Base-by-base conservation (phyloP, 202 grass and related monocot species). In the Carex arenaria region DNA sequence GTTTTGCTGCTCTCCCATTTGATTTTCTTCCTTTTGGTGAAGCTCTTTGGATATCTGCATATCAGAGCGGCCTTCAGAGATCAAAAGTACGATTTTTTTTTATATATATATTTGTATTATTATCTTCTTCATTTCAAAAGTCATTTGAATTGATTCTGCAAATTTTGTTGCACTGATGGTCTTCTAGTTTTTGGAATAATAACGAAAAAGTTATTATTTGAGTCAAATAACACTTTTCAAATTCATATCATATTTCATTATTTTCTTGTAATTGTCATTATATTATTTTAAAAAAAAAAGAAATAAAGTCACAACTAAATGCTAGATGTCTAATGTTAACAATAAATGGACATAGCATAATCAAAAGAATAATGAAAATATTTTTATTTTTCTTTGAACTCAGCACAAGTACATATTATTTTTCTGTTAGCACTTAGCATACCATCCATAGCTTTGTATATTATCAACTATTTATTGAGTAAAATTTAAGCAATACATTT, bases 1-100 rank as follows among this genome's bases (percentile, higher is more conserved):
- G 64, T 89, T 28, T 86, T 98, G 9, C 81, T 95, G 84, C 0
- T 89, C 89, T 32, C 19, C 80, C 92, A 93, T 86, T 83, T 98
- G 80, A 14, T 85, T 4, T 81, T 80, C 52, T 76, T 95, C 86
- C 88, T 93, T 91, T 73, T 95, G 84, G 84, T 64, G 86, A 98
- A 95, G 88, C 20, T 98, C 80, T 84, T 93, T 80, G 63, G 51
- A 0, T 61, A 75, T 79, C 85, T 95, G 0, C 61, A 85, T 78
- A 10, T 4, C 74, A 65, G 65, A 55, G 69, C 86, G 2, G 61
- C 77, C 31, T 31, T 42, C 31, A 62, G 68, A 5, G 10, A 81
- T 65, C 64, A 61, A 64, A 81, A 82, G 92, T 89, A 81, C 61
- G 4, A 22, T 70, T 4, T 80, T 7, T 7, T 34, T 26, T 26